These are phyloP conservation scores for Fusarium buxicola DNA, from an alignment of 2,329 filamentous ascomycete species.

Conservation along the genomic window DNA sequence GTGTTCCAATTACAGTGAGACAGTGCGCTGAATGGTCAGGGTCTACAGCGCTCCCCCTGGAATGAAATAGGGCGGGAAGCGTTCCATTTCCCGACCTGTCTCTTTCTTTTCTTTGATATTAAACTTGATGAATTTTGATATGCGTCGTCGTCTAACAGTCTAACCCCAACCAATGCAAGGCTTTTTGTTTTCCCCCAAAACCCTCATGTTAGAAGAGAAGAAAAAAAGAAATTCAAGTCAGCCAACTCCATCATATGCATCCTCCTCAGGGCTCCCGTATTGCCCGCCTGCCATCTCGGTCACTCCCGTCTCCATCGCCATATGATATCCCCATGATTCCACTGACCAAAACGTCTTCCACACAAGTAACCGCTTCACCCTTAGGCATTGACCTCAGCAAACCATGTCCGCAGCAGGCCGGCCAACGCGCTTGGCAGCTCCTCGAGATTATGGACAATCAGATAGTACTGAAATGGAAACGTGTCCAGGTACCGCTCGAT, in stretches of 20 bases:
- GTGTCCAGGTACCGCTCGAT: constrained; percentile 93
- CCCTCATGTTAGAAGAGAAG: not conserved
- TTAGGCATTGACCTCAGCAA: constrained; percentile 74
- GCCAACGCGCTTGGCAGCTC: constrained; percentile 92
- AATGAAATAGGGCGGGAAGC: constrained; percentile 6
- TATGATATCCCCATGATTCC: not conserved
- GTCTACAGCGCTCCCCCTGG: not conserved
- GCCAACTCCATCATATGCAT: constrained; percentile 21
- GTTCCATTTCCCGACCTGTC: too few species aligned
- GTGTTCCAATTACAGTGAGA: not conserved
- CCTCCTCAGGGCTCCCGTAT: not conserved
- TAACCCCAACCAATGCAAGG: constrained; percentile 2
- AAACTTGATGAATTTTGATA: constrained; percentile 11
- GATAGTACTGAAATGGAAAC: constrained; percentile 97
- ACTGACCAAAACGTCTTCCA: not conserved
- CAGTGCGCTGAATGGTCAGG: not conserved
- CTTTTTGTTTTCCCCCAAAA: not conserved
- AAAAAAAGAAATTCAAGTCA: not conserved
- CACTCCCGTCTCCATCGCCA: not conserved
- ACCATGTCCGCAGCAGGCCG: constrained; percentile 93
- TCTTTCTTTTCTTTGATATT: not conserved
- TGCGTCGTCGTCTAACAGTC: not conserved
- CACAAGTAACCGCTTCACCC: not conserved
- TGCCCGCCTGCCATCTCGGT: constrained; percentile 1
- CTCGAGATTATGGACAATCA: constrained; percentile 91